These are phyloP conservation scores for Grosmannia huntii DNA, from an alignment of 2,329 filamentous ascomycete genomes.

Conservation along the genomic window DNA sequence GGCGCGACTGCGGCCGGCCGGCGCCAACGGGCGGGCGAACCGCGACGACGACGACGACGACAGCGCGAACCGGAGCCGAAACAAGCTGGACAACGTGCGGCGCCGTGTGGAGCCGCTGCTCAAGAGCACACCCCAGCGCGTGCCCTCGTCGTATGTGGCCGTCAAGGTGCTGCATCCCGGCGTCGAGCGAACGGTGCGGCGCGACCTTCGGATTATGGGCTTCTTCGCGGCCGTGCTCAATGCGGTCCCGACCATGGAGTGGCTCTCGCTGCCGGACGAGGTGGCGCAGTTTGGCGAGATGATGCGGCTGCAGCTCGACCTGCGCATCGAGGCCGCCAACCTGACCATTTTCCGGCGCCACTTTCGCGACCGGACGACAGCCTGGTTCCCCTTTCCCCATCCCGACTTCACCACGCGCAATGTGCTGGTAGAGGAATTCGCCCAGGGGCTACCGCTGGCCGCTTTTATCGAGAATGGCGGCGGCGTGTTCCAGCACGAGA, in stretches of 20 bases:
- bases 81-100: slow-evolving; percentile 54
- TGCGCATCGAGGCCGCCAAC: slow-evolving; percentile 90
- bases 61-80: slow-evolving; percentile 7
- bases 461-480: slow-evolving; percentile 87
- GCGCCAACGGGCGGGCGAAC: slow-evolving; percentile 35
- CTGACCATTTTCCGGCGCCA: slow-evolving; percentile 77
- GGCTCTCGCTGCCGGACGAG: slow-evolving; percentile 91
- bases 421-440: slow-evolving; percentile 90
- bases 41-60: slow-evolving; percentile 41
- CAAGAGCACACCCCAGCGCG: slow-evolving; percentile 72
- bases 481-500: slow-evolving; percentile 84
- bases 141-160: slow-evolving; percentile 86
- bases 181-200: slow-evolving; percentile 78
- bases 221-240: slow-evolving; percentile 83
- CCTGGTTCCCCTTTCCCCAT: slow-evolving; percentile 96
- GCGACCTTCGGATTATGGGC: slow-evolving; percentile 85
- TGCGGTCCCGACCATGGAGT: slow-evolving; percentile 84
- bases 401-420: slow-evolving; percentile 83
- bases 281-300: slow-evolving; percentile 91
- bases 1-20: slow-evolving; percentile 72
- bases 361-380: slow-evolving; percentile 78
- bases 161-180: slow-evolving; percentile 91
- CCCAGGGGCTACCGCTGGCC: slow-evolving; percentile 81
- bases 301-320: slow-evolving; percentile 95
- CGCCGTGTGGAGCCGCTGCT: slow-evolving; percentile 76